phyloP scores from a whole-genome alignment of 148 eudicot species.

The Mesembryanthemum crystallinum region DNA sequence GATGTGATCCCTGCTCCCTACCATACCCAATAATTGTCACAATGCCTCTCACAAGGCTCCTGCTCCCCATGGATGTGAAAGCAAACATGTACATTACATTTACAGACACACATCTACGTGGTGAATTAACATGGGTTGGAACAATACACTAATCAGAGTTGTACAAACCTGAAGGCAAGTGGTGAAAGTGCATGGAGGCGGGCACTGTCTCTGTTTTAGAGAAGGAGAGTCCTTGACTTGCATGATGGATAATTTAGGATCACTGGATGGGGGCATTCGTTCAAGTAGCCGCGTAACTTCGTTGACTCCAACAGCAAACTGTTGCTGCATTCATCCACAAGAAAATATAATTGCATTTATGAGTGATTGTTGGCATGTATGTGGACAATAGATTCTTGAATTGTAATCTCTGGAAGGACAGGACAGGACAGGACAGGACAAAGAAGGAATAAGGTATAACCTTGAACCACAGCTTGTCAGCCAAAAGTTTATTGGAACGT shows the following conservation, averaged over 20 bases:
- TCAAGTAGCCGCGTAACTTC: conserved; percentile 89
- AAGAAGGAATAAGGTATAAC: conserved; percentile 17
- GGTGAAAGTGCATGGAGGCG: neutral
- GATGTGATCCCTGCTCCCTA: neutral
- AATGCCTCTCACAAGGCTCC: too few species aligned
- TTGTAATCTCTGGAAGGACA: neutral
- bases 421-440: neutral
- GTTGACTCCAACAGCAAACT: conserved; percentile 76
- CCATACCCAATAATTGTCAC: neutral
- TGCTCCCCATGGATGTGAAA: too few species aligned
- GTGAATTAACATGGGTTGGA: neutral
- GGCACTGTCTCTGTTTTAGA: neutral
- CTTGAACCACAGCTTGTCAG: conserved; percentile 73
- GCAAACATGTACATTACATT: too few species aligned
- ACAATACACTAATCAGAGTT: neutral
- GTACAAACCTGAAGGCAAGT: conserved; percentile 24
- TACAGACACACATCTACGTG: too few species aligned
- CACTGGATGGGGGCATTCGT: conserved; percentile 42
- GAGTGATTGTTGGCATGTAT: neutral
- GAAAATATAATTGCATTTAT: conserved; percentile 1
- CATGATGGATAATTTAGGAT: conserved; percentile 25
- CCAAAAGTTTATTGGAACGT: conserved; percentile 36
- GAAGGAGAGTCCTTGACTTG: conserved; percentile 33
- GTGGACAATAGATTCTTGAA: neutral
- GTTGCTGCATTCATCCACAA: conserved; percentile 42